Conservation (phyloP, 768 basidiomycete species). For the Phlebiopsis flavidoalba region DNA sequence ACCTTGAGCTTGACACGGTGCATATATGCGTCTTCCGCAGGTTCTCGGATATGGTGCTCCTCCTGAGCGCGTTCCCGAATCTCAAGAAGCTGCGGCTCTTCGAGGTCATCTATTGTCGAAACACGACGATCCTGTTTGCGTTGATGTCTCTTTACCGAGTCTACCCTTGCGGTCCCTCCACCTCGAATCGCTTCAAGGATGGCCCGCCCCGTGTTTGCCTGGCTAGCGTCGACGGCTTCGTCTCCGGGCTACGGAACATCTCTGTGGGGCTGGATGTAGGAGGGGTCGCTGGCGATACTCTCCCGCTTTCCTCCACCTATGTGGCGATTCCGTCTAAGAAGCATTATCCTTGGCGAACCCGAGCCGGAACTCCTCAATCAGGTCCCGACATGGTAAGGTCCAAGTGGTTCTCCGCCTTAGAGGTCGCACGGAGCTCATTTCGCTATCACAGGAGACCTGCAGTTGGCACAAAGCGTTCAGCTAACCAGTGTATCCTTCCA, state of each 20-base stretch:
- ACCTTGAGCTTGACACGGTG: neutral
- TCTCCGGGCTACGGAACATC: neutral
- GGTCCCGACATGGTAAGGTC: neutral
- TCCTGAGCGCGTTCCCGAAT: neutral
- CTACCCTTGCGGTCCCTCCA: neutral
- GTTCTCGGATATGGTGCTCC: neutral
- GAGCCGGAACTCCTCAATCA: neutral
- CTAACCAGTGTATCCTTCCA: neutral
- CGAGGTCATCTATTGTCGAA: neutral
- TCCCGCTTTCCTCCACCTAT: neutral
- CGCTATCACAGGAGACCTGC: neutral
- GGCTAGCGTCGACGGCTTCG: neutral
- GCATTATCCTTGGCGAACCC: neutral
- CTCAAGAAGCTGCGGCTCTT: neutral
- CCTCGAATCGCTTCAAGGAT: neutral
- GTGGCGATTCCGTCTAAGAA: neutral
- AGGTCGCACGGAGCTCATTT: neutral
- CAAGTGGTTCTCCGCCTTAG: no score
- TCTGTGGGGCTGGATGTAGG: neutral
- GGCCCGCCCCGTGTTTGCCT: neutral
- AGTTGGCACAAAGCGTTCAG: neutral
- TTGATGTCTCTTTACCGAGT: neutral
- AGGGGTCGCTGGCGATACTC: neutral
- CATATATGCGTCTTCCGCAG: neutral
- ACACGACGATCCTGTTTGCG: neutral